Percentiles rank a stretch among this genome's conserved stretches.
These are phyloP conservation scores for Phytopythium cucurbitacearum DNA, from an alignment of 352 stramenopile genomes.

Conservation along the genomic window DNA sequence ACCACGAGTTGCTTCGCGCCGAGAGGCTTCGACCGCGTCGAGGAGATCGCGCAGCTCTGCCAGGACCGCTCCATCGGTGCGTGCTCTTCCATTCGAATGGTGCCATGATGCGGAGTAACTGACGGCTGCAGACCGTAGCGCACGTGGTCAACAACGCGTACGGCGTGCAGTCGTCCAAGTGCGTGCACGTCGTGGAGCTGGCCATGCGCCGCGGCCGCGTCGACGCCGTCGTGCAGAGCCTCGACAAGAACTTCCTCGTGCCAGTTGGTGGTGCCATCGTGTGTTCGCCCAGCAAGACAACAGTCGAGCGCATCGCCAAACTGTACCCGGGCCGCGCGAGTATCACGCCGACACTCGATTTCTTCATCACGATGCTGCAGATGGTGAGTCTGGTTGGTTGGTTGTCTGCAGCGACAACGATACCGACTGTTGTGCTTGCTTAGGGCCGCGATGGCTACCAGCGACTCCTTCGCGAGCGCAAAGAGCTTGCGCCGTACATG, in stretches of 20 bases:
- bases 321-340: slow-evolving; percentile 96
- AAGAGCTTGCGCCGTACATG: slow-evolving; percentile 75
- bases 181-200: slow-evolving; percentile 91
- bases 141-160: slow-evolving; percentile 99
- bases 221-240: slow-evolving; percentile 96
- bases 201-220: slow-evolving; percentile 89
- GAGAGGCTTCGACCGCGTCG: slow-evolving; percentile 92
- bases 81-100: neutral
- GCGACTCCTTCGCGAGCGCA: slow-evolving; percentile 83
- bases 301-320: slow-evolving; percentile 88
- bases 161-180: slow-evolving; percentile 94
- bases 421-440: neutral
- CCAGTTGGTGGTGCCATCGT: slow-evolving; percentile 93
- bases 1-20: slow-evolving; percentile 99
- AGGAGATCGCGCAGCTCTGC: slow-evolving; percentile 91
- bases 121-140: slow-evolving; percentile 15
- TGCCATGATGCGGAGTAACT: slow-evolving; percentile 1
- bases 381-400: slow-evolving; percentile 74
- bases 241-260: slow-evolving; percentile 99
- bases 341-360: slow-evolving; percentile 92
- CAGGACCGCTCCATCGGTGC: slow-evolving; percentile 56
- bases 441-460: slow-evolving; percentile 83
- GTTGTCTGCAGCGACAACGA: neutral
- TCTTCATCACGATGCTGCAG: slow-evolving; percentile 99
- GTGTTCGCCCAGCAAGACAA: slow-evolving; percentile 50